Evolutionary conservation across 2,329 filamentous ascomycete genomes (phyloP), one percentile per base, ranked within the genome.

Genomic region (Fusarium xylarioides): DNA sequence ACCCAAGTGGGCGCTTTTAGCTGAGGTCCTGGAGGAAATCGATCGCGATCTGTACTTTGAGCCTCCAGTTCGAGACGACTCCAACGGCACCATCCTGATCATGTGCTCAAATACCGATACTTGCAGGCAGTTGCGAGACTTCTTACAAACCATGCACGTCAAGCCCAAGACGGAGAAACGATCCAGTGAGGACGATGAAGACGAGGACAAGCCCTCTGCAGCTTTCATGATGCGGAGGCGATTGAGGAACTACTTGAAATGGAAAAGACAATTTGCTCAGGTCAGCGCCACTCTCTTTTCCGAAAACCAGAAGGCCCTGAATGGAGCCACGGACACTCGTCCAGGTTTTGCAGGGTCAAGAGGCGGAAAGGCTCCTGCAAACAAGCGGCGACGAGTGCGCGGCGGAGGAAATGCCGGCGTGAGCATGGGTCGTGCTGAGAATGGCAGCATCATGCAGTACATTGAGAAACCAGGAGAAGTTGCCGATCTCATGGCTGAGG

Each of bases 71-170:
- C 87, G 89, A 63, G 94, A 96, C 80, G 93, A 95, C 77, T 97
- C 95, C 1, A 97, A 95, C 79, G 93, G 93, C n/a, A 94, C 93
- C 5, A 94, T 97, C 55, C 85, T 99, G 38, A 94, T 99, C 80
- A 98, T 99, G 96, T 98, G 95, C 79, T 92, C 92, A 32, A 95
- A 97, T 77, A 91, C 93, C 63, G 90, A 91, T 63, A 97, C 94
- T 14, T 97, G 94, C 78, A 89, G 92, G 19, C 96, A 99, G 77
- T 85, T 99, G 46, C 91, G 94, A 72, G 95, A 98, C 80, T 98
- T 95, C 79, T 84, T 99, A 26, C 93, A 97, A 80, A 95, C 91
- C 11, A 98, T 97, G 94, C 90, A 97, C 78, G 88, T 95, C 34
- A 90, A 89, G 60, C 87, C 90, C 59, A 87, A 81, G 77, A 79